Evolutionary conservation across 805 yeast species (phyloP).

Genomic region (Starmerella davenportii): DNA sequence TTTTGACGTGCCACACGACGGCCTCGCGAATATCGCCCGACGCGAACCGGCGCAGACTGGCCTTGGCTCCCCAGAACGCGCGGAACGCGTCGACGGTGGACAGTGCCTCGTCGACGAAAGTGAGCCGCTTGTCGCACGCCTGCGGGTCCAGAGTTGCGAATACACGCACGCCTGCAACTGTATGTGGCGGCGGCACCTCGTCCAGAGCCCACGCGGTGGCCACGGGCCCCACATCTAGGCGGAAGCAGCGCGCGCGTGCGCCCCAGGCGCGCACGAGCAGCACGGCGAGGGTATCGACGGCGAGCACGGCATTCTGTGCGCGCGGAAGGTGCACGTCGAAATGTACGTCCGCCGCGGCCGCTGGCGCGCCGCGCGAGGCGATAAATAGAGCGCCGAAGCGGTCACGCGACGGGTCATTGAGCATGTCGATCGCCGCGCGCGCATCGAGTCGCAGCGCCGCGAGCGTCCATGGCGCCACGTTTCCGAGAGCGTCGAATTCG

Average conservation of each 20-base stretch:
- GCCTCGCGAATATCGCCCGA: constrained; percentile 84
- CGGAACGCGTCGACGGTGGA: constrained; percentile 40
- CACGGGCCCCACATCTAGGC: neutral
- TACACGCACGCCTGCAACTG: constrained; percentile 21
- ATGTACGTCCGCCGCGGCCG: constrained; percentile 45
- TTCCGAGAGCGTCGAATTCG: constrained; percentile 63
- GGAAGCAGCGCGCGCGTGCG: constrained; percentile 1
- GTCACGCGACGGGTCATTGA: constrained; percentile 67
- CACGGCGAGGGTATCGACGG: constrained; percentile 1
- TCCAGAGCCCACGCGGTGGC: constrained; percentile 16
- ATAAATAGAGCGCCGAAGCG: constrained; percentile 66
- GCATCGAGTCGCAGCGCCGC: constrained; percentile 47
- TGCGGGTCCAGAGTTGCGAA: constrained; percentile 55
- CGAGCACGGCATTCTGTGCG: neutral
- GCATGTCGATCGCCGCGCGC: constrained; percentile 40
- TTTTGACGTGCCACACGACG: constrained; percentile 51
- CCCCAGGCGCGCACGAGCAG: constrained; percentile 14
- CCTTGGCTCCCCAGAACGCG: constrained; percentile 73
- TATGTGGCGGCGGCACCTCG: constrained; percentile 9
- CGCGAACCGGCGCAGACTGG: constrained; percentile 77
- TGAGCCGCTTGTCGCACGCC: constrained; percentile 63
- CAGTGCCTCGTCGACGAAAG: constrained; percentile 53
- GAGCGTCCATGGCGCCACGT: constrained; percentile 56
- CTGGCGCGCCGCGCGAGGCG: constrained; percentile 32
- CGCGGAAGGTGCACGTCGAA: constrained; percentile 28